Base-by-base conservation (phyloP, 2,329 filamentous ascomycete genomes). In the Cytospora paraplurivora region DNA sequence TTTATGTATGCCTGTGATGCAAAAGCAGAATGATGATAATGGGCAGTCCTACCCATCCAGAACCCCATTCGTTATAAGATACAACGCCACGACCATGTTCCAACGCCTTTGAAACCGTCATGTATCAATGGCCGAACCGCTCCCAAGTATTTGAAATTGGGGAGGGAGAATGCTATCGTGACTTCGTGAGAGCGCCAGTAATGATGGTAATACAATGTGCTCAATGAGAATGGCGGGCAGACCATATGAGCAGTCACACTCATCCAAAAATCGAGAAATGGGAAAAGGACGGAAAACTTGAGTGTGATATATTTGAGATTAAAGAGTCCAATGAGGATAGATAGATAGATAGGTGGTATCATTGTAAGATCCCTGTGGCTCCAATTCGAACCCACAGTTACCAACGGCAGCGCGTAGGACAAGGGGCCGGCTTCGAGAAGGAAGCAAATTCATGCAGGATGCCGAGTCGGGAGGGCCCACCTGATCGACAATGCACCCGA, bases 91-190 rank as follows among this genome's bases (percentile, higher is more conserved):
- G 58, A 13, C 47, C 38, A 38, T 35, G 38, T 32, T 55, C 27
- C 51, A 61, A 37, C 58, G 47, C 58, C 58, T 32, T 49, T 49
- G 38, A 51, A 61, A 55, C 38, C 27, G 38, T 52, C 58, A 60
- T n/a, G 49, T 21, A 34, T 27, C 35, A 21, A 34, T 19, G 50
- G 49, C 58, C 38, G 55, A 17, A 55, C 32, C 58, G 33, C 13
- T 52, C 51, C 34, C 51, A 27, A 27, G 51, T 51, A 37, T 60
- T 32, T 27, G 1, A 34, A 61, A 51, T 55, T n/a, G n/a, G 1
- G 1, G n/a, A 61, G 38, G 58, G 51, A 32, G 54, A 38, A 61
- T 61, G 58, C 58, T 61, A 51, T 61, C 58, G 51, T 61, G 58
- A 44, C 58, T 59, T 61, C 58, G 54, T 61, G 34, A 55, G 33